These are phyloP conservation scores for Funneliformis mosseae DNA, from an alignment of 192 early-diverging fungal species.

Conservation along the genomic window DNA sequence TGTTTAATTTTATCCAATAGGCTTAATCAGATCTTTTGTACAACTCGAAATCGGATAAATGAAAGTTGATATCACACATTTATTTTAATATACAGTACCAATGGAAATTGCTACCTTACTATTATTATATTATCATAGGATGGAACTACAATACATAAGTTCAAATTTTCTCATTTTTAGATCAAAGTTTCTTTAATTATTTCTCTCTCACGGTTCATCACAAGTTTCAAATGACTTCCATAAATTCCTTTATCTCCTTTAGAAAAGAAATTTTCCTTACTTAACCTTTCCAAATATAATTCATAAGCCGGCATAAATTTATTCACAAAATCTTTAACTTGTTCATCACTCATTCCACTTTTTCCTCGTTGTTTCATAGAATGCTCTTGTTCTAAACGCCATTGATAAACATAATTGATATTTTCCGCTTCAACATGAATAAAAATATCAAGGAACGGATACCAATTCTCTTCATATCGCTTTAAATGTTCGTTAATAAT, in stretches of 20 bases:
- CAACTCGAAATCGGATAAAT: too few species aligned
- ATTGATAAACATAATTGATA: constrained; percentile 71
- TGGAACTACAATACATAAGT: too few species aligned
- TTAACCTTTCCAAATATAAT: constrained; percentile 55
- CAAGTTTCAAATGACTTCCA: constrained; percentile 44
- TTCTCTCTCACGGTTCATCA: constrained; percentile 44
- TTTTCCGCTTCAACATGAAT: constrained; percentile 67
- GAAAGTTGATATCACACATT: too few species aligned
- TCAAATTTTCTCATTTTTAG: background rate
- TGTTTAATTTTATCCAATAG: too few species aligned
- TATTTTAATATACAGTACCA: too few species aligned
- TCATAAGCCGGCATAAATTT: constrained; percentile 88
- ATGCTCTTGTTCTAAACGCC: constrained; percentile 90
- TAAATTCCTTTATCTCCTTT: constrained; percentile 1
- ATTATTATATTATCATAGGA: too few species aligned
- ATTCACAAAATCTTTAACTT: constrained; percentile 83
- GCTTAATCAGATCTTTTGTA: too few species aligned
- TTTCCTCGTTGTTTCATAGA: constrained; percentile 51
- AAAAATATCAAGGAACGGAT: constrained; percentile 75
- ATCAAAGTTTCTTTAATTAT: constrained; percentile 21
- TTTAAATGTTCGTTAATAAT: constrained; percentile 53
- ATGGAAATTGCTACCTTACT: too few species aligned
- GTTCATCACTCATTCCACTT: constrained; percentile 66
- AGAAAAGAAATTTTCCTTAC: constrained; percentile 52
- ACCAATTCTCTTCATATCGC: constrained; percentile 60